Conservation (phyloP, 2,329 filamentous ascomycete species). For the Pseudocercospora macadamiae region DNA sequence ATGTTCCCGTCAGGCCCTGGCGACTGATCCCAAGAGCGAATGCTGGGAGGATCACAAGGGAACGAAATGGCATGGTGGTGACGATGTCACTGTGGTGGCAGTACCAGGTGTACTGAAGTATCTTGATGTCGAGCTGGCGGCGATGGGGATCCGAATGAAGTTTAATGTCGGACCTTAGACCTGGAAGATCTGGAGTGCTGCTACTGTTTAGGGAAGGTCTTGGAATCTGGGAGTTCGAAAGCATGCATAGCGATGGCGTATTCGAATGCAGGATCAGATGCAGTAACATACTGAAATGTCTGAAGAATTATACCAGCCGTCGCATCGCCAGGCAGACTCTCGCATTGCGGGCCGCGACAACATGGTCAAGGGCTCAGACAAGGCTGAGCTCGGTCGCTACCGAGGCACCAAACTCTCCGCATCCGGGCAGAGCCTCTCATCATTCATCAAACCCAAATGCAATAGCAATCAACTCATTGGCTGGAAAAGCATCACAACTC, state of each 20-base stretch:
- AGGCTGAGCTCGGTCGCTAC: background rate
- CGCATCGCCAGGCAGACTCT: too few species aligned
- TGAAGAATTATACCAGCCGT: too few species aligned
- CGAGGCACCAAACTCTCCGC: background rate
- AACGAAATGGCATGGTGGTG: slow-evolving; percentile 80
- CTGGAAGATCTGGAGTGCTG: too few species aligned
- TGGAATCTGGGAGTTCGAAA: too few species aligned
- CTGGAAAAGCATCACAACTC: background rate
- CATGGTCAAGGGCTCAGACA: background rate
- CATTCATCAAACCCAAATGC: background rate
- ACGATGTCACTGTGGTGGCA: slow-evolving; percentile 87
- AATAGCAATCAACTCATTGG: background rate
- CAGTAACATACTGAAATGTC: too few species aligned
- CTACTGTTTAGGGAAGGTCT: too few species aligned
- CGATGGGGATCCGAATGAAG: slow-evolving; percentile 95
- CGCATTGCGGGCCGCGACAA: background rate
- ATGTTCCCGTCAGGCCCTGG: slow-evolving; percentile 38
- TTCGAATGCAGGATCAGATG: too few species aligned
- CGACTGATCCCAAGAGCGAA: slow-evolving; percentile 52
- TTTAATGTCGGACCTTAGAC: slow-evolving; percentile 72
- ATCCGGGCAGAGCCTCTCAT: background rate
- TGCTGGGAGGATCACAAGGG: slow-evolving; percentile 91
- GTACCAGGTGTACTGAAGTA: slow-evolving; percentile 92
- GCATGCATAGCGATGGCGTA: too few species aligned
- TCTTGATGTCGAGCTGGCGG: slow-evolving; percentile 90